Conservation (phyloP, 1,139 yeast genomes). For the Suhomyces kunorum region DNA sequence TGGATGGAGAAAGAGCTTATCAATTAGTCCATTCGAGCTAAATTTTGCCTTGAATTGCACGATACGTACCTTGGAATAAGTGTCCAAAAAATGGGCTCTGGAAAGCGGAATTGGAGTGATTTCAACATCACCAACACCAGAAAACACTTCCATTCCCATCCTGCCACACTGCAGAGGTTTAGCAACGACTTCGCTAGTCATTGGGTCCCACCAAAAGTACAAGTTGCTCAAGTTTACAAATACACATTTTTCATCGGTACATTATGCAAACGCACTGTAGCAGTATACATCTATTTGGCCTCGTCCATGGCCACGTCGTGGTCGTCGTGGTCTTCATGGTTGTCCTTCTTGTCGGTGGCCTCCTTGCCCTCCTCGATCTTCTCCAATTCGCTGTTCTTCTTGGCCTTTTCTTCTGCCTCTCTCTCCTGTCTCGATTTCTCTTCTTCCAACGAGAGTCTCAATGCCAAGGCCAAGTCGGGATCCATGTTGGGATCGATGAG, state of each 20-base stretch:
- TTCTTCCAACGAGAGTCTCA: constrained; percentile 81
- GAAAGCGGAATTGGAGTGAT: constrained; percentile 42
- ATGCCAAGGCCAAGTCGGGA: constrained; percentile 95
- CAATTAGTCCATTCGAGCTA: too few species aligned
- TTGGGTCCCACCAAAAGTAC: constrained; percentile 7
- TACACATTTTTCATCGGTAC: constrained; percentile 1
- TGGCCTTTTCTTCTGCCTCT: constrained; percentile 47
- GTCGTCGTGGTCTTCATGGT: constrained; percentile 24
- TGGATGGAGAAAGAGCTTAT: too few species aligned
- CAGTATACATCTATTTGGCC: constrained; percentile 12
- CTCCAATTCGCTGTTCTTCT: constrained; percentile 29
- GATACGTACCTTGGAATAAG: constrained; percentile 51
- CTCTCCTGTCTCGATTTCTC: constrained; percentile 77
- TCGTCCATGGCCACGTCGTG: constrained; percentile 23
- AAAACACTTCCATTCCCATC: neutral
- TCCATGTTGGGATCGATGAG: constrained; percentile 90
- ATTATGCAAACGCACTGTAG: constrained; percentile 1
- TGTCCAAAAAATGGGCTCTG: constrained; percentile 61
- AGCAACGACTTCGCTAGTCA: too few species aligned
- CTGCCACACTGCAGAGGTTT: too few species aligned
- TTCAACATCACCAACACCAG: neutral
- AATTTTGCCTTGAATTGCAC: too few species aligned
- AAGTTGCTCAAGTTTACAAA: neutral
- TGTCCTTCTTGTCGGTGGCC: constrained; percentile 18
- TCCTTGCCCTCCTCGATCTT: constrained; percentile 33